Base-by-base conservation (phyloP, 257 asterid genomes). In the Striga asiatica region DNA sequence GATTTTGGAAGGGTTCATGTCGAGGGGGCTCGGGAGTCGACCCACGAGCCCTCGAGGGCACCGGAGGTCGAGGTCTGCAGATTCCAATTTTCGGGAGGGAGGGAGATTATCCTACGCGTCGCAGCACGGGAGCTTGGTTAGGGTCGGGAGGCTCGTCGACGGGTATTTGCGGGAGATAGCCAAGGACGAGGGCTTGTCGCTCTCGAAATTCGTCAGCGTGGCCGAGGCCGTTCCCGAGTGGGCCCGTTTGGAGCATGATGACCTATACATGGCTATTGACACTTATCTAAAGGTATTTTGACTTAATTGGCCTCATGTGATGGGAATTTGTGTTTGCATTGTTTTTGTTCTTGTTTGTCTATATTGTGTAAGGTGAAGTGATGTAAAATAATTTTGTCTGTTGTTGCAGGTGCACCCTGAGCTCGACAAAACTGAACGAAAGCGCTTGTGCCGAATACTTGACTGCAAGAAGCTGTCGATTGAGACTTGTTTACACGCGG, bases 401-500 rank as follows among this genome's bases (percentile, higher is more conserved):
- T 34, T 38, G 0, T 5, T 59, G 68, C 91, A 92, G 99, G 87
- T 47, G 35, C 97, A 92, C 78, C 89, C 78, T 5, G 81, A 72
- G 50, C 82, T 92, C 8, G 79, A 56, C 70, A 88, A 92, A 75
- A 79, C 79, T 8, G 99, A 92, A 56, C 66, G 95, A 43, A 88
- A 88, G 41, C 76, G 80, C 2, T 52, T 88, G 2, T 92, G 99
- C 50, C 70, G 84, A 43, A 72, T 70, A 8, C 69, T 92, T 14
- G 94, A 88, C 79, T 84, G 94, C 85, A 79, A 78, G 59, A 82
- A 84, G 64, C 78, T 92, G 50, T 81, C 97, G 0, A 58, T 84
- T 70, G 87, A 92, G 43, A 85, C 88, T 0, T 84, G 93, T 46
- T 76, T 81, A 81, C 93, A 92, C 19, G 99, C 97, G 12, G 99